Conservation (phyloP, 805 yeast genomes). For the Candida anglica region DNA sequence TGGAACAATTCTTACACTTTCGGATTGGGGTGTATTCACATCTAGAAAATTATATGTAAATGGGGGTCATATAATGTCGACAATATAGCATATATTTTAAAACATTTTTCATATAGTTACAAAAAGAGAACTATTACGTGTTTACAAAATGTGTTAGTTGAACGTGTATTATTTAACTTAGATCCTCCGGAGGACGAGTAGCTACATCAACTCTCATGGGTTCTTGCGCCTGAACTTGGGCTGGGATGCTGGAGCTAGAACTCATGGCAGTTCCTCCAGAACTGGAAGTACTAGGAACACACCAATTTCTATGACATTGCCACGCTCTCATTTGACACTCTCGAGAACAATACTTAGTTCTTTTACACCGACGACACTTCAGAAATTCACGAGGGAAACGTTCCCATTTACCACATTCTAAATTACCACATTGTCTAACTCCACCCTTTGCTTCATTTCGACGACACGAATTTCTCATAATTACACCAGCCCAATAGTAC, state of each 20-base stretch:
- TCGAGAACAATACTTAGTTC: constrained; percentile 92
- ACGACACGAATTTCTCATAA: constrained; percentile 92
- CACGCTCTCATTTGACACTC: constrained; percentile 91
- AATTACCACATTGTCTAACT: constrained; percentile 90
- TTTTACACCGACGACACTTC: constrained; percentile 88
- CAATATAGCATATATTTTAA: too few relatives aligned
- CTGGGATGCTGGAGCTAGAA: neutral
- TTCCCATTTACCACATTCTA: constrained; percentile 95
- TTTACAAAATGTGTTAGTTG: too few relatives aligned
- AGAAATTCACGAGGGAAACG: constrained; percentile 86
- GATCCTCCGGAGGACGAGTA: constrained; percentile 1
- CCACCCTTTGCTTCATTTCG: constrained; percentile 86
- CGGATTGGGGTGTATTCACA: too few relatives aligned
- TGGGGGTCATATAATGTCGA: too few relatives aligned
- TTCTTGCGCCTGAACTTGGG: constrained; percentile 4
- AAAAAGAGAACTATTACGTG: too few relatives aligned
- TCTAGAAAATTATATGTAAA: too few relatives aligned
- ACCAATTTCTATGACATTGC: constrained; percentile 94
- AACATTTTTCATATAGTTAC: too few relatives aligned
- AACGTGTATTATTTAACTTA: neutral
- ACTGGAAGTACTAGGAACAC: constrained; percentile 49
- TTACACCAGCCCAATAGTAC: constrained; percentile 97
- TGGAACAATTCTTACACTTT: too few relatives aligned
- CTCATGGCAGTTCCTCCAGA: constrained; percentile 5
- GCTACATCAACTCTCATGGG: constrained; percentile 3